These are phyloP conservation scores for Penicillium sp. DNA, from an alignment of 2,329 filamentous ascomycete species.

Conservation along the genomic window DNA sequence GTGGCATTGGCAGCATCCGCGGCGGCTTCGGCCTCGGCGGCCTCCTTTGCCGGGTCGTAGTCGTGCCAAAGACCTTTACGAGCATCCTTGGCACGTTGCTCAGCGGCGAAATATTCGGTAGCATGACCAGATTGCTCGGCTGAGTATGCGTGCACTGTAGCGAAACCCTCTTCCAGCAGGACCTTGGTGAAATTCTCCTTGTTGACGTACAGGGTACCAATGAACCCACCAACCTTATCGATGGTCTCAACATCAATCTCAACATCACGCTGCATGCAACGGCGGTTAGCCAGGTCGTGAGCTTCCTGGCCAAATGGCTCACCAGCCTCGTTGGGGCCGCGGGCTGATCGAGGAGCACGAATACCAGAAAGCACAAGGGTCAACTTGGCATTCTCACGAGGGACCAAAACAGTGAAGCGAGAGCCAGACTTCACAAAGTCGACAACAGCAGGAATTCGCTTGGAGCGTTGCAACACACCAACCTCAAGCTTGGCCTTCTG, in stretches of 20 bases:
- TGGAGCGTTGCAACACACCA: constrained; percentile 82
- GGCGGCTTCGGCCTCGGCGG: constrained; percentile 58
- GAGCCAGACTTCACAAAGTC: constrained; percentile 98
- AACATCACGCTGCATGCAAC: constrained; percentile 90
- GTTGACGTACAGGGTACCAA: constrained; percentile 89
- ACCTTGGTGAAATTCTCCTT: constrained; percentile 94
- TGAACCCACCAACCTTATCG: constrained; percentile 97
- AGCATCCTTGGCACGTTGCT: constrained; percentile 84
- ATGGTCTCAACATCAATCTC: constrained; percentile 93
- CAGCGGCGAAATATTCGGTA: constrained; percentile 80
- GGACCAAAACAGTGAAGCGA: constrained; percentile 87
- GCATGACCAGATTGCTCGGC: constrained; percentile 93
- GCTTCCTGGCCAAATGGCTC: constrained; percentile 97
- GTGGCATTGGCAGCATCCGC: constrained; percentile 52
- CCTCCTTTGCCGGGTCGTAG: constrained; percentile 88
- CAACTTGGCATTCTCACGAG: constrained; percentile 89
- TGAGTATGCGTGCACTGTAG: constrained; percentile 89
- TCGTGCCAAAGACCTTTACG: constrained; percentile 89
- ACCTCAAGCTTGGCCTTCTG: constrained; percentile 97
- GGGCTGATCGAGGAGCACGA: constrained; percentile 81
- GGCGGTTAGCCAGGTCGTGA: constrained; percentile 82
- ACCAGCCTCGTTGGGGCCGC: constrained; percentile 74
- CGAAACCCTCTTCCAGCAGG: constrained; percentile 89
- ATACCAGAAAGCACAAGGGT: constrained; percentile 94
- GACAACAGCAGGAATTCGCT: constrained; percentile 87